Percentiles rank a stretch among this genome's conserved stretches.
Conservation (phyloP, 2,329 filamentous ascomycete species). For the Venturia nashicola region DNA sequence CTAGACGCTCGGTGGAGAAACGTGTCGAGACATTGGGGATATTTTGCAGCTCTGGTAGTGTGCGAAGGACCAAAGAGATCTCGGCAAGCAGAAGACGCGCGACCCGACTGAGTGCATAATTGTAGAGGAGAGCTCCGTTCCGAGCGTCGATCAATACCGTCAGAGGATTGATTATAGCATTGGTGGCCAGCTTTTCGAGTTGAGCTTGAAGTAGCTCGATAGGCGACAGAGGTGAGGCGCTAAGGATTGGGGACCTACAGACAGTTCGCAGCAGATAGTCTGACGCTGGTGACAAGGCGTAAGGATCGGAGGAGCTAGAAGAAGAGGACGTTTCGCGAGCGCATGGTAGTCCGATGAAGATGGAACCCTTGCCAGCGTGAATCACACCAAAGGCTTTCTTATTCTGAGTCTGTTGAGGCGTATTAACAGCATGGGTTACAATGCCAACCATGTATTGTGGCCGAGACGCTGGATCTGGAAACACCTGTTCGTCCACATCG, state of each 20-base stretch:
- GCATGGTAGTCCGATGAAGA: constrained; percentile 41
- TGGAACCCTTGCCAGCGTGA: constrained; percentile 48
- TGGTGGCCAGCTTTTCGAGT: constrained; percentile 65
- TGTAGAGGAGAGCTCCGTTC: constrained; percentile 60
- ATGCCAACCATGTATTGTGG: constrained; percentile 69
- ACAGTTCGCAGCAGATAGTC: constrained; percentile 28
- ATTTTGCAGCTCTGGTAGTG: constrained; percentile 59
- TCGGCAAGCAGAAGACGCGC: constrained; percentile 65
- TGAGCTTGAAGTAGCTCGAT: constrained; percentile 58
- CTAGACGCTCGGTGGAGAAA: constrained; percentile 49
- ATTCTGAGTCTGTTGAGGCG: constrained; percentile 16
- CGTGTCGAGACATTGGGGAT: constrained; percentile 48
- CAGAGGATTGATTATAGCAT: constrained; percentile 67
- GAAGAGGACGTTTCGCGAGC: constrained; percentile 23
- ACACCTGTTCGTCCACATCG: constrained; percentile 57
- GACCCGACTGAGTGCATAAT: constrained; percentile 50
- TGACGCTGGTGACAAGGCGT: constrained; percentile 14
- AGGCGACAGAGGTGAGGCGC: constrained; percentile 45
- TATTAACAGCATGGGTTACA: constrained; percentile 45
- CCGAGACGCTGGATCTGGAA: constrained; percentile 49
- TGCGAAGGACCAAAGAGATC: constrained; percentile 56
- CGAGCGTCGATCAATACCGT: constrained; percentile 66
- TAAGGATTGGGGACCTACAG: constrained; percentile 48
- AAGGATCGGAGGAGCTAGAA: constrained; percentile 13
- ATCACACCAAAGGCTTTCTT: constrained; percentile 38